phyloP scores from a whole-genome alignment of 169 alveolate genomes.

The Plasmodium vivax region DNA sequence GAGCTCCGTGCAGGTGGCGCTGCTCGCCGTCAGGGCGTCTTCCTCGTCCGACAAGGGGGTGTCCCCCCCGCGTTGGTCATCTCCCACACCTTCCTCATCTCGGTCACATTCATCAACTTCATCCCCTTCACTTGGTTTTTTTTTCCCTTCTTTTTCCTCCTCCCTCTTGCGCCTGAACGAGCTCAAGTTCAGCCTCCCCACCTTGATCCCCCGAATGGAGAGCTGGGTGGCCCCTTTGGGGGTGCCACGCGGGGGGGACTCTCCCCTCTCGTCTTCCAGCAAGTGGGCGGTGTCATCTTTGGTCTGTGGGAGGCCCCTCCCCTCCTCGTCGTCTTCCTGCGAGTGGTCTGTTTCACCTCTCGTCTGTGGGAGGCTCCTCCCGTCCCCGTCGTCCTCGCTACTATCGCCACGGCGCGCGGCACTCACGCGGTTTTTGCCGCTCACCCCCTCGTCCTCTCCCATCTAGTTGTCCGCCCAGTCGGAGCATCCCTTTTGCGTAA shows the following conservation, averaged over 20 bases:
- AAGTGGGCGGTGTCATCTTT: not conserved
- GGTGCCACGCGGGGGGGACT: not conserved
- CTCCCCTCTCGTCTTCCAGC: not conserved
- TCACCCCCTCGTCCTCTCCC: not conserved
- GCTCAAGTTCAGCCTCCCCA: not conserved
- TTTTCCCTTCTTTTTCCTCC: not conserved
- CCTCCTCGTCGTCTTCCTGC: not conserved
- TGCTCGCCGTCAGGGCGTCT: not conserved
- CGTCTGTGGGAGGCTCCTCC: not conserved
- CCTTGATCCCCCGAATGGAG: not conserved
- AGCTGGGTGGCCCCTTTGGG: not conserved
- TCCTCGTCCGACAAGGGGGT: slow-evolving; percentile 33
- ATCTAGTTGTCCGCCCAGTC: not conserved
- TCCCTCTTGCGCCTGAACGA: not conserved
- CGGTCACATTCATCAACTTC: too few relatives aligned
- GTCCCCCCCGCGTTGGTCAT: not conserved
- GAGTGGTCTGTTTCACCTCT: not conserved
- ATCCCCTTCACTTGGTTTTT: not conserved
- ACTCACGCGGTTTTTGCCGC: not conserved
- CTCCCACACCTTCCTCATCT: too few relatives aligned
- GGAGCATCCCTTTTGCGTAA: not conserved
- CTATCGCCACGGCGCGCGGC: not conserved
- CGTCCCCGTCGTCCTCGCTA: not conserved
- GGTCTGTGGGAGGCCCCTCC: not conserved
- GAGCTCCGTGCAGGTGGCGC: slow-evolving; percentile 71